Base-by-base conservation (phyloP, 2,329 filamentous ascomycete species). In the Arthrobotrys iridis region DNA sequence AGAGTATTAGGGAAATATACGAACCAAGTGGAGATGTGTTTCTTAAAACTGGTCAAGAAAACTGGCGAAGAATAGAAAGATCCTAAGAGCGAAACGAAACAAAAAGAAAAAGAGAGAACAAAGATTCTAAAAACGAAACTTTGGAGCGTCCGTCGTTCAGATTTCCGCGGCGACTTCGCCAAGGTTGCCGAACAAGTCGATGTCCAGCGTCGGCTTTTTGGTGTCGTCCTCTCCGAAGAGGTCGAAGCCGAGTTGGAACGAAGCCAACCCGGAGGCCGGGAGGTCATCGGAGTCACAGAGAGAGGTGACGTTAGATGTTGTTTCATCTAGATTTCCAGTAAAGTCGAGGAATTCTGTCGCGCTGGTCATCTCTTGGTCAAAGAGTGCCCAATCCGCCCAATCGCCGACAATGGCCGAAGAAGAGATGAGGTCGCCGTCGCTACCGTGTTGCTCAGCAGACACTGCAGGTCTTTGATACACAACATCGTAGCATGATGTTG, bases 401-500 rank as follows among this genome's bases (percentile, higher is more conserved):
- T 68, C 40, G 41, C 43, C 18, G 71, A 63, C 57, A 68, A 75
- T 46, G 63, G 71, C 30, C 48, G 62, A 20, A 75, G 71, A 63
- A 75, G 71, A 64, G 63, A 75, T 35, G 71, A 68, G 50, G 63
- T 59, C 64, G 63, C 71, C 46, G 57, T 65, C 63, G 71, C 58
- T 41, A 52, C 63, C 62, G 35, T 67, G 71, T 67, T 75, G 71
- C 71, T 75, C 71, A 75, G 74, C 78, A 79, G 95, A 98, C 95
- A 99, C 95, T 91, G 95, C 95, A 96, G 95, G 95, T 97, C 95
- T 84, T 46, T 35, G 37, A 58, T 48, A 83, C 91, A 98, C 95
- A 98, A 97, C 94, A 97, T 90, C 93, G 88, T 95, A 87, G 95
- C 95, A 98, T 95, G 93, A 97, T 96, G 93, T 97, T 97, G 95